Base-by-base conservation (phyloP, 805 yeast species). In the Metschnikowia santaceciliae region DNA sequence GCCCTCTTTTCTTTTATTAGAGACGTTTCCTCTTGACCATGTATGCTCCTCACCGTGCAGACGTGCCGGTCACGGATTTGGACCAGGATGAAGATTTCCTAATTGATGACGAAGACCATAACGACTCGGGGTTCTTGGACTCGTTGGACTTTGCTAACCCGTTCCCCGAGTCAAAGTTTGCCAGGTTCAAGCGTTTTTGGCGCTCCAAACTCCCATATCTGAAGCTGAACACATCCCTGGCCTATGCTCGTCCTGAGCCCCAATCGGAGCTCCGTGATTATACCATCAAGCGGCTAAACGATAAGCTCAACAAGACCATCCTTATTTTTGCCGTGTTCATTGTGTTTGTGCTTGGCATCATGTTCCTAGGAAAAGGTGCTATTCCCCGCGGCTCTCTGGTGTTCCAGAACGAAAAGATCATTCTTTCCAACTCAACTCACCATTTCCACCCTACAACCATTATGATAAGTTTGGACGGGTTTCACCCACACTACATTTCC, bases 401-500 rank as follows among this genome's bases (percentile, higher is more conserved):
- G 11, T 49, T 41, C 48, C 47, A 46, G 20, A 37, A 42, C 46
- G 19, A 34, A 14, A 53, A 53, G 30, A 66, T 69, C 52, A 53
- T 63, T 2, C 56, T 73, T 8, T 65, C 72, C 35, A 89, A 89
- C 63, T 86, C 89, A 1, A 85, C 95, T 0, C 82, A 80, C 54
- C 71, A 71, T 2, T 88, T 84, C 65, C 72, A 84, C 59, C 88
- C 94, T n/a, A 82, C 96, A 7, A 91, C 97, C 1, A 69, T 91
- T 1, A 63, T 90, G 42, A 74, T 91, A 1, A 89, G 96, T 0
- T 66, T 92, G 30, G 96, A 89, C 65, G 97, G 96, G 8, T 86
- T 91, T 65, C 96, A 91, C 62, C 97, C 97, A 2, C 92, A 88
- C 61, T 87, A 90, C 63, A 80, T 91, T 11, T 82, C 84, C 2